Evolutionary conservation across 2,329 filamentous ascomycete species (phyloP).

Genomic region (Sarocladium strictum): DNA sequence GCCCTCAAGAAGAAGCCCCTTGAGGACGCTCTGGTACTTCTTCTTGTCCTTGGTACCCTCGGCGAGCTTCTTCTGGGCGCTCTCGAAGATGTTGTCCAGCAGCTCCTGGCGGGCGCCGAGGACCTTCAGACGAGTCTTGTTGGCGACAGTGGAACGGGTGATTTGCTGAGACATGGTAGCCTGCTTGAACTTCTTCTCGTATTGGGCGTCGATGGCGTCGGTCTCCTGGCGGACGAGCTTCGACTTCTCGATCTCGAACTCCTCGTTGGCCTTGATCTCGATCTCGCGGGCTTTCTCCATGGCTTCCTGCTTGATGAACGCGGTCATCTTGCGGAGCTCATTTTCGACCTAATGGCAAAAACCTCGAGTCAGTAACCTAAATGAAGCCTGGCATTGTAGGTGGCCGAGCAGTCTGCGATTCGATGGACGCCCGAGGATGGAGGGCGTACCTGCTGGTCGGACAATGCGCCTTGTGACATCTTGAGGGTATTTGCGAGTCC

Average conservation of each 20-base stretch:
- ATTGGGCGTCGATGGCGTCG: constrained; percentile 81
- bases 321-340: constrained; percentile 99
- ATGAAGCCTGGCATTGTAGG: not conserved
- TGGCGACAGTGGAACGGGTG: constrained; percentile 89
- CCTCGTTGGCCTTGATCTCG: constrained; percentile 95
- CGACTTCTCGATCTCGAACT: constrained; percentile 98
- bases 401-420: constrained; percentile 15
- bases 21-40: constrained; percentile 72
- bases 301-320: constrained; percentile 98
- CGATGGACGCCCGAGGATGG: not conserved
- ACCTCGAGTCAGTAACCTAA: not conserved
- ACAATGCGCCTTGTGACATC: constrained; percentile 96
- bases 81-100: constrained; percentile 83
- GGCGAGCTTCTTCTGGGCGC: constrained; percentile 65
- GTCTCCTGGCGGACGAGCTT: constrained; percentile 97
- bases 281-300: constrained; percentile 96
- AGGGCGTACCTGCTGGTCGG: constrained; percentile 81
- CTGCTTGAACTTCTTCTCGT: constrained; percentile 99
- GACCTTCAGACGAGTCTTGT: constrained; percentile 90
- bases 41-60: constrained; percentile 59
- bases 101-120: constrained; percentile 84
- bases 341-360: constrained; percentile 73
- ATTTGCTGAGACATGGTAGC: constrained; percentile 98
- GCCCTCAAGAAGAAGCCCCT: constrained; percentile 81
- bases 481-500: constrained; percentile 35